These are phyloP conservation scores for Talaromyces sp. DNA, from an alignment of 2,329 filamentous ascomycete species.

Conservation along the genomic window DNA sequence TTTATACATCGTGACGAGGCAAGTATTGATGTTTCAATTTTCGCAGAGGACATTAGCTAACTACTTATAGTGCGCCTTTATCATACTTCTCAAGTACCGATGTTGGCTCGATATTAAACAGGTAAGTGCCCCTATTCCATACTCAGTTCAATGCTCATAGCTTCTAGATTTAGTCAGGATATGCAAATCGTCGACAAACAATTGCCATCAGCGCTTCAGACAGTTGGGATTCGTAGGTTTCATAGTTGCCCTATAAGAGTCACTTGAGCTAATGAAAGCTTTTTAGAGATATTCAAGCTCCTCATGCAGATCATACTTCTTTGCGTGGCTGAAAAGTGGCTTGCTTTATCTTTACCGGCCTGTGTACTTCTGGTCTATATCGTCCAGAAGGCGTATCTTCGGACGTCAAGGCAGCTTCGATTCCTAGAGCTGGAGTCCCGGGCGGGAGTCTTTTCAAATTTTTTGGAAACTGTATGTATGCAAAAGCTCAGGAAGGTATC, in stretches of 20 bases:
- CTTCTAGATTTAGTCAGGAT: conserved; percentile 36
- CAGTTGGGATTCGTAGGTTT: conserved; percentile 10
- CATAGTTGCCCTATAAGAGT: not conserved
- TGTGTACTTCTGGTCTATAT: conserved; percentile 43
- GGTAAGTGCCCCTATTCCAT: not conserved
- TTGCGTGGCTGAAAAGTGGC: conserved; percentile 2
- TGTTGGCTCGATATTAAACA: conserved; percentile 13
- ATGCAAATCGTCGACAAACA: conserved; percentile 46
- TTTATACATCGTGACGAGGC: conserved; percentile 12
- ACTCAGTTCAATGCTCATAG: not conserved
- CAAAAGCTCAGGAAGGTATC: not conserved
- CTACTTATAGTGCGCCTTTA: conserved; percentile 4
- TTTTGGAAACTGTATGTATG: conserved; percentile 54
- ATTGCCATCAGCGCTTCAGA: conserved; percentile 31
- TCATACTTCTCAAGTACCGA: conserved; percentile 13
- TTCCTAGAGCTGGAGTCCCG: conserved; percentile 63
- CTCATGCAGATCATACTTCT: conserved; percentile 13
- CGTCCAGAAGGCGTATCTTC: conserved; percentile 59
- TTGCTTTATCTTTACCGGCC: conserved; percentile 5
- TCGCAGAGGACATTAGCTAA: not conserved
- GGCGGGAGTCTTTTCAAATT: conserved; percentile 58
- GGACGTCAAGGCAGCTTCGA: conserved; percentile 60
- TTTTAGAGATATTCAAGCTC: conserved; percentile 14
- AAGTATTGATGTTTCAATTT: not conserved
- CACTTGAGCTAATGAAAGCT: not conserved